These are phyloP conservation scores for Myxozyma geophila DNA, from an alignment of 805 yeast genomes.

Conservation along the genomic window DNA sequence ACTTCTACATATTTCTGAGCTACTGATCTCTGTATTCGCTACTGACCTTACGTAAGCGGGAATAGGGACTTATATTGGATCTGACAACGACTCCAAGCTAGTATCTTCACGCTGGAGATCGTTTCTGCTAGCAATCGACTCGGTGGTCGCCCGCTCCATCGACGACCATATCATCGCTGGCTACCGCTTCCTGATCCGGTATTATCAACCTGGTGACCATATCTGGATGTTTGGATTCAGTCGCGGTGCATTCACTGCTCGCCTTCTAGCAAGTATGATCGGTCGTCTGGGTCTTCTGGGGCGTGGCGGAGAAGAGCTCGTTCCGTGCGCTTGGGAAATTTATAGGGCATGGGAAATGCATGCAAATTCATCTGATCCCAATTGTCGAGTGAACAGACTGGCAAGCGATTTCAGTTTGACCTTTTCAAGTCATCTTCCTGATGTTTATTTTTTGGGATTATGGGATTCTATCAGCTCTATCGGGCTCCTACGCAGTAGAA, in stretches of 20 bases:
- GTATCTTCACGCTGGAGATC: slow-evolving; percentile 14
- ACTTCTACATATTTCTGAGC: background rate
- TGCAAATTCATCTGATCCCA: slow-evolving; percentile 58
- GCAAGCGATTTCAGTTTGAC: slow-evolving; percentile 56
- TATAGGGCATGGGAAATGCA: slow-evolving; percentile 51
- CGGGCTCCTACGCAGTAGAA: slow-evolving; percentile 60
- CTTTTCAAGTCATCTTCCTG: slow-evolving; percentile 54
- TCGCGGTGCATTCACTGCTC: slow-evolving; percentile 69
- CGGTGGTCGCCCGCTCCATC: slow-evolving; percentile 58
- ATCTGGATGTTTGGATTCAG: slow-evolving; percentile 39
- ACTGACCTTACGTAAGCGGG: slow-evolving; percentile 50
- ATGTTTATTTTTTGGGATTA: slow-evolving; percentile 63
- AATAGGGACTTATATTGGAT: slow-evolving; percentile 57
- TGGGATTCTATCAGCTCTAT: slow-evolving; percentile 74
- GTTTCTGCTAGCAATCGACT: slow-evolving; percentile 45
- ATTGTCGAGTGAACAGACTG: slow-evolving; percentile 49
- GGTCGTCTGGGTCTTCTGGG: slow-evolving; percentile 65
- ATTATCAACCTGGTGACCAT: slow-evolving; percentile 36
- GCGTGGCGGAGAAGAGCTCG: slow-evolving; percentile 60
- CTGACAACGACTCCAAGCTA: slow-evolving; percentile 7
- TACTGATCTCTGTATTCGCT: background rate
- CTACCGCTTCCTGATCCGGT: slow-evolving; percentile 31
- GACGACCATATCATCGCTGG: slow-evolving; percentile 58
- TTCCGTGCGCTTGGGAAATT: slow-evolving; percentile 64
- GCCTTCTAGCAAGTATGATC: slow-evolving; percentile 68